Conservation (phyloP, 2,329 filamentous ascomycete species). For the Penicillium brevicompactum region DNA sequence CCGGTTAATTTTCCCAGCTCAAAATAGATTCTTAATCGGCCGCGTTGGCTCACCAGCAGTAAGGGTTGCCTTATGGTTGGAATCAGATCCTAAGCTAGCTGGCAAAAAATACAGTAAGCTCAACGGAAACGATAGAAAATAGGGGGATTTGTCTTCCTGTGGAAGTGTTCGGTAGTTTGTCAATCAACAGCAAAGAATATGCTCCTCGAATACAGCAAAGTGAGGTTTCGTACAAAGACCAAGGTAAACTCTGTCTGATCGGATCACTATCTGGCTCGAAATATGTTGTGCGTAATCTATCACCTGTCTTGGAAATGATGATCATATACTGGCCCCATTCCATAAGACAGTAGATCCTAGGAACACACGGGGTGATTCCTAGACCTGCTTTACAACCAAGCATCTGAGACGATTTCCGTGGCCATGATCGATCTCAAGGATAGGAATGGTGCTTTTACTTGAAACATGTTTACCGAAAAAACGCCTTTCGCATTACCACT, state of each 20-base stretch:
- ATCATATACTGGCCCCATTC: too few species aligned
- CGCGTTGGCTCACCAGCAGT: background rate
- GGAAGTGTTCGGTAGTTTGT: background rate
- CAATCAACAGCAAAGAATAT: background rate
- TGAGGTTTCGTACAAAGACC: too few species aligned
- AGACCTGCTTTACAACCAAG: too few species aligned
- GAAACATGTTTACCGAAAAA: background rate
- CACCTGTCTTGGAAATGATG: too few species aligned
- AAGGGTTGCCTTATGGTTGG: background rate
- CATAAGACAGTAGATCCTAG: too few species aligned
- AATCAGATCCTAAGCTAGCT: background rate
- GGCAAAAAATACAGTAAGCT: background rate
- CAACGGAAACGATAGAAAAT: background rate
- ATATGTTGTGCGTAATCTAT: too few species aligned
- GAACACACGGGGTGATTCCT: too few species aligned
- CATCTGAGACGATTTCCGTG: background rate
- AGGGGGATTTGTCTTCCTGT: background rate
- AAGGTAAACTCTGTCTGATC: background rate
- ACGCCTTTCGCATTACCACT: background rate
- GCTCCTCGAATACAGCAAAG: too few species aligned
- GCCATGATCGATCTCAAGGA: background rate
- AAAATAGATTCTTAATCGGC: background rate
- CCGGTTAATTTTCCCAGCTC: background rate
- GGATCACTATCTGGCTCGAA: background rate
- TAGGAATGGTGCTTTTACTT: background rate